Base-by-base conservation (phyloP, 2,329 filamentous ascomycete species). In the Trichoderma polysporum region DNA sequence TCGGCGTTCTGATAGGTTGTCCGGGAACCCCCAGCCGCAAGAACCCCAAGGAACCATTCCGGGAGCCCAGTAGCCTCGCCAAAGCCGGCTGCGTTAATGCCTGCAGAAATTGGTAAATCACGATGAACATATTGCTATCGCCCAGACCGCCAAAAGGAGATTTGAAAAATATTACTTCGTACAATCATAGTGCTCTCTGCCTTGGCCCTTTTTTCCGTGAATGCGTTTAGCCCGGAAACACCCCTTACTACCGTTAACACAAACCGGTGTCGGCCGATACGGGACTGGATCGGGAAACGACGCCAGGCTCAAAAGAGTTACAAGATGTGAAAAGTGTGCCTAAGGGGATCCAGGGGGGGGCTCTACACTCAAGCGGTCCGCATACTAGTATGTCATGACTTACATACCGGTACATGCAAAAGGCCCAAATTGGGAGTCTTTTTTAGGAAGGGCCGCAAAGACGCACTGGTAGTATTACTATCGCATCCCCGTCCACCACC, bases 321-420 rank as follows among this genome's bases (percentile, higher is more conserved):
- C 54, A 66, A 66, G 63, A 66, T 66, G 63, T 66, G 63, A 60
- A 29, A 39, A 65, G 45, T 58, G 25, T 50, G 62, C 62, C 62
- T 65, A 57, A 63, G 60, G 60, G 62, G 62, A 65, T 64, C 52
- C 52, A 64, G 50, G 52, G 60, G 47, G 22, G 39, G 27, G 41
- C 49, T 41, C 45, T 27, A n/a, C 59, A 22, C 58, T n/a, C 27
- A 15, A 50, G 52, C 27, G 50, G 62, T 57, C 62, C 52, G 62
- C 62, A 57, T 64, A 37, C n/a, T 19, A 19, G 39, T 19, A 45
- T 45, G 39, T 45, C 52, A 65, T 65, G 62, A 65, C 62, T 65
- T 65, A 65, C 62, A 58, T 57, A 27, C 27, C 9, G 27, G n/a
- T 62, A 58, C 50, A 63, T 63, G 60, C 60, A 63, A 63, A 63